These are phyloP conservation scores for Ustilago curta DNA, from an alignment of 1,284 basidiomycete genomes.

Conservation along the genomic window DNA sequence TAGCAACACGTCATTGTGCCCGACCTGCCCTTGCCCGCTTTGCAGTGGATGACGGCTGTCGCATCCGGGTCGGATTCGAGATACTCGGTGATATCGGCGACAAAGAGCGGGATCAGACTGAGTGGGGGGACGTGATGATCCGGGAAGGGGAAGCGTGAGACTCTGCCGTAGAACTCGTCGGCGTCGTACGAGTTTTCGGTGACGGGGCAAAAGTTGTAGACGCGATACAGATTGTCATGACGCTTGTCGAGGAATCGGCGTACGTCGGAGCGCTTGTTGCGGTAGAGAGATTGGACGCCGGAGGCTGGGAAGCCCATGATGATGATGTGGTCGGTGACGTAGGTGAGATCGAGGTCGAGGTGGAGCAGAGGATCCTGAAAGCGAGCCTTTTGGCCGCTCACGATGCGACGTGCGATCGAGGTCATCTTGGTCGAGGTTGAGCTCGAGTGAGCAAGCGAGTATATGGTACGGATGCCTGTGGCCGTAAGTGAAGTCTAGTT, in stretches of 20 bases:
- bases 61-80: constrained; percentile 77
- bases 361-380: constrained; percentile 79
- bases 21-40: constrained; percentile 71
- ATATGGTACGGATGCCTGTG: background rate
- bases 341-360: constrained; percentile 83
- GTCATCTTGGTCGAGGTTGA: constrained; percentile 26
- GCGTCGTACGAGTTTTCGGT: constrained; percentile 72
- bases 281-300: constrained; percentile 82
- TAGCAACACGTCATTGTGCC: constrained; percentile 64
- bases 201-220: constrained; percentile 79
- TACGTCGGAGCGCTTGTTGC: constrained; percentile 82
- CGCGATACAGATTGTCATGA: constrained; percentile 82
- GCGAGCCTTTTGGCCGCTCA: constrained; percentile 77
- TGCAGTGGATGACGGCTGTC: constrained; percentile 87
- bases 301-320: constrained; percentile 86
- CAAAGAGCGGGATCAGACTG: constrained; percentile 80
- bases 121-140: constrained; percentile 81
- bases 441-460: background rate
- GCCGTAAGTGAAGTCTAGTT: background rate
- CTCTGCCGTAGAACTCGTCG: constrained; percentile 72
- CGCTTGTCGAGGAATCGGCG: constrained; percentile 80
- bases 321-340: constrained; percentile 78
- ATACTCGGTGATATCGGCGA: constrained; percentile 83
- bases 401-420: constrained; percentile 68
- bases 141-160: constrained; percentile 87